phyloP scores from a whole-genome alignment of 129 eudicot genomes.

The Centaurea solstitialis region DNA sequence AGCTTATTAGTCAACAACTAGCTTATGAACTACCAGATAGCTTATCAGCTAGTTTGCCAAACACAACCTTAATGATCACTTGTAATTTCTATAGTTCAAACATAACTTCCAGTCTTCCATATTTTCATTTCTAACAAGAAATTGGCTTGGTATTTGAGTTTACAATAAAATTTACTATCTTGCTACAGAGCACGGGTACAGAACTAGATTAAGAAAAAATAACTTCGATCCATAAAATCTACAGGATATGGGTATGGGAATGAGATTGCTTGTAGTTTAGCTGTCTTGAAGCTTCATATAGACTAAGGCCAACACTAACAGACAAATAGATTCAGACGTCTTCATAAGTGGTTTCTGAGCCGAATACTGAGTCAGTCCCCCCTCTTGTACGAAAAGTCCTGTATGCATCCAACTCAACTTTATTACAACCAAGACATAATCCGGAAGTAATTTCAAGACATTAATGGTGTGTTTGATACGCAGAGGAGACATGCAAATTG shows the following conservation, averaged over 20 bases:
- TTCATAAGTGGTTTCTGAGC: constrained; percentile 81
- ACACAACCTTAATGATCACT: background rate
- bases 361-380: constrained; percentile 98
- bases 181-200: background rate
- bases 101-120: background rate
- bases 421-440: no score
- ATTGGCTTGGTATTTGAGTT: background rate
- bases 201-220: constrained; percentile 56
- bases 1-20: no score
- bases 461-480: no score
- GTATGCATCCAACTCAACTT: constrained; percentile 7
- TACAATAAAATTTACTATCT: background rate
- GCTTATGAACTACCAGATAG: no score
- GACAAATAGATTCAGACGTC: constrained; percentile 91
- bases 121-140: background rate
- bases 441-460: no score
- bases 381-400: constrained; percentile 72
- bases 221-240: no score
- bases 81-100: background rate
- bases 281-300: constrained; percentile 89
- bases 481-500: no score
- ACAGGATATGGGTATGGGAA: constrained; percentile 36
- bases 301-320: constrained; percentile 93
- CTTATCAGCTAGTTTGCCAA: no score
- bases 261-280: constrained; percentile 82